Evolutionary conservation across 2,329 filamentous ascomycete genomes (phyloP).

Genomic region (Aspergillus texensis): DNA sequence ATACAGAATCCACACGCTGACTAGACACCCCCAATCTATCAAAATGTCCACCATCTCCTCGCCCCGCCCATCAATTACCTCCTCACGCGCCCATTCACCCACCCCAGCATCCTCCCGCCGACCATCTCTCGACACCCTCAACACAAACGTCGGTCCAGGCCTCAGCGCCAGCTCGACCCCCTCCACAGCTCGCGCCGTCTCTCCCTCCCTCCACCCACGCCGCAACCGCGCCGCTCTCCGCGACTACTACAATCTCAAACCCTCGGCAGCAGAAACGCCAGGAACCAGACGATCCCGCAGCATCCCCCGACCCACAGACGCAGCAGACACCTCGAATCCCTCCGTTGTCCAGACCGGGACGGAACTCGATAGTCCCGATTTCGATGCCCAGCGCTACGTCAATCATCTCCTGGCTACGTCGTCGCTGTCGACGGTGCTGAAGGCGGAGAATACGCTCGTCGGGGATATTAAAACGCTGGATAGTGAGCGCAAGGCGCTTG

Average conservation of each 20-base stretch:
- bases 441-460: constrained; percentile 49
- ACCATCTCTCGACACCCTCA: constrained; percentile 68
- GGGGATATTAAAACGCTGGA: constrained; percentile 84
- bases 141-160: constrained; percentile 56
- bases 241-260: constrained; percentile 88
- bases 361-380: constrained; percentile 74
- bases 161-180: constrained; percentile 46
- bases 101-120: constrained; percentile 76
- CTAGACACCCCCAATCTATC: constrained; percentile 7
- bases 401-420: constrained; percentile 45
- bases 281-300: constrained; percentile 38
- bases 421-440: constrained; percentile 46
- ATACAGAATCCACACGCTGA: not conserved
- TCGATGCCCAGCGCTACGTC: constrained; percentile 67
- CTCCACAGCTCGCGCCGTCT: constrained; percentile 45
- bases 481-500: constrained; percentile 92
- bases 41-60: constrained; percentile 63
- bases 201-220: constrained; percentile 44
- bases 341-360: constrained; percentile 34
- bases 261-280: constrained; percentile 41
- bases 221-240: constrained; percentile 84
- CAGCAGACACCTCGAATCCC: constrained; percentile 43
- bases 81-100: constrained; percentile 53
- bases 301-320: constrained; percentile 44
- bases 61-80: constrained; percentile 62